Percentiles rank a stretch among this genome's conserved stretches.
Evolutionary conservation across 2,329 filamentous ascomycete genomes (phyloP).

Genomic region (Cryphonectria radicalis): DNA sequence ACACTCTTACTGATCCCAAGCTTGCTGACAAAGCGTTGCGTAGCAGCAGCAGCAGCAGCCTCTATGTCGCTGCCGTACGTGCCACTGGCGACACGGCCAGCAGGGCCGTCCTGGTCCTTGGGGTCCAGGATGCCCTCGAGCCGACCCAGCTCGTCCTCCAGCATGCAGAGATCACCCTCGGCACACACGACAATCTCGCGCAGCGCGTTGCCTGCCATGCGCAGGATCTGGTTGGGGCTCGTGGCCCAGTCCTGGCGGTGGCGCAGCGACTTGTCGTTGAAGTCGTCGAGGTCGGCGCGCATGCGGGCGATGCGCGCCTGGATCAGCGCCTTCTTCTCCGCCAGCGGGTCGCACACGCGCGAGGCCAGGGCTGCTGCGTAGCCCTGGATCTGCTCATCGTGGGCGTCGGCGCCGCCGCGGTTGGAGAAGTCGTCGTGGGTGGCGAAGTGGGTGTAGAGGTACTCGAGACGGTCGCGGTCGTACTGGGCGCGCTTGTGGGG

Average conservation of each 20-base stretch:
- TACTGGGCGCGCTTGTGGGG: conserved; percentile 27
- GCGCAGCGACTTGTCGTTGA: conserved; percentile 17
- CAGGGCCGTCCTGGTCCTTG: conserved; percentile 17
- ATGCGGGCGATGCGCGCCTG: conserved; percentile 11
- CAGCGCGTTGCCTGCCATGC: conserved; percentile 26
- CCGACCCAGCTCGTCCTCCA: conserved; percentile 27
- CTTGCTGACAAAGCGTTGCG: not conserved
- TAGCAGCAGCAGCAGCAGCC: not conserved
- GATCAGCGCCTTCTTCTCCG: conserved; percentile 21
- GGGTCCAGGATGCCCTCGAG: conserved; percentile 23
- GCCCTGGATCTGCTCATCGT: conserved; percentile 25
- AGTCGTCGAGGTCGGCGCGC: conserved; percentile 25
- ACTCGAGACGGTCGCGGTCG: conserved; percentile 27
- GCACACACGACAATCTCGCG: conserved; percentile 23
- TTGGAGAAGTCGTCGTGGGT: conserved; percentile 18
- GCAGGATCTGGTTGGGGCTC: conserved; percentile 21
- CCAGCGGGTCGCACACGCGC: conserved; percentile 20
- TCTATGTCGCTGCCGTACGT: conserved; percentile 23
- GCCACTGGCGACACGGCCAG: conserved; percentile 18
- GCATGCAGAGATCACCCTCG: conserved; percentile 22
- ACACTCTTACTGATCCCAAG: not conserved
- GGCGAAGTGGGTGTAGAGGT: conserved; percentile 23
- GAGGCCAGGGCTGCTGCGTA: conserved; percentile 21
- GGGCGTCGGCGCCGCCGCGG: not conserved
- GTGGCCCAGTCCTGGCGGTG: conserved; percentile 27